These are phyloP conservation scores for Solanum hybrid DNA, from an alignment of 305 asterid genomes.

Conservation along the genomic window DNA sequence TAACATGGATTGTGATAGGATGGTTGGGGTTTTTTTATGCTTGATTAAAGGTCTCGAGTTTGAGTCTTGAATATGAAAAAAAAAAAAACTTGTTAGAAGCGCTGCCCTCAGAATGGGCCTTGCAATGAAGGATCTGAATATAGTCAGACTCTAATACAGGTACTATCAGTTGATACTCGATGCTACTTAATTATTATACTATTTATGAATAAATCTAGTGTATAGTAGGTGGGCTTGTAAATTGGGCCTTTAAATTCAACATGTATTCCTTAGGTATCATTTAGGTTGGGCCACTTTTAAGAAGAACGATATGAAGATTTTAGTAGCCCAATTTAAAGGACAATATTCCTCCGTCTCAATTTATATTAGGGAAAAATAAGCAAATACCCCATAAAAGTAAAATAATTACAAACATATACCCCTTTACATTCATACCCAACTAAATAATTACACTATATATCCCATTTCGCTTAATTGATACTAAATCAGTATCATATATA, in stretches of 20 bases:
- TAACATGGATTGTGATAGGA: too few relatives aligned
- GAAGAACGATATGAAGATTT: neutral
- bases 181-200: neutral
- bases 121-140: neutral
- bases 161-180: neutral
- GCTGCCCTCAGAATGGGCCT: neutral
- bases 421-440: too few relatives aligned
- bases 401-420: too few relatives aligned
- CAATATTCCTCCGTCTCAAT: neutral
- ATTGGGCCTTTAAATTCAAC: neutral
- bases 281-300: neutral
- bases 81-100: neutral
- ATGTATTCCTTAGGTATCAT: neutral
- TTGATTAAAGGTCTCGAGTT: too few relatives aligned
- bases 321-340: neutral
- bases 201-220: neutral
- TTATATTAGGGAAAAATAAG: neutral
- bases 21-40: too few relatives aligned
- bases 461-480: too few relatives aligned
- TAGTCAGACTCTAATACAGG: neutral
- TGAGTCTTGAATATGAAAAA: too few relatives aligned
- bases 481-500: too few relatives aligned
- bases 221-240: neutral
- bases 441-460: too few relatives aligned
- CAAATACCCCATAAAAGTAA: too few relatives aligned